Percentiles rank a stretch among this genome's conserved stretches.
Evolutionary conservation across 176 grass and related monocot genomes (phyloP).

Genomic region (Dendrocalamus sinicus): DNA sequence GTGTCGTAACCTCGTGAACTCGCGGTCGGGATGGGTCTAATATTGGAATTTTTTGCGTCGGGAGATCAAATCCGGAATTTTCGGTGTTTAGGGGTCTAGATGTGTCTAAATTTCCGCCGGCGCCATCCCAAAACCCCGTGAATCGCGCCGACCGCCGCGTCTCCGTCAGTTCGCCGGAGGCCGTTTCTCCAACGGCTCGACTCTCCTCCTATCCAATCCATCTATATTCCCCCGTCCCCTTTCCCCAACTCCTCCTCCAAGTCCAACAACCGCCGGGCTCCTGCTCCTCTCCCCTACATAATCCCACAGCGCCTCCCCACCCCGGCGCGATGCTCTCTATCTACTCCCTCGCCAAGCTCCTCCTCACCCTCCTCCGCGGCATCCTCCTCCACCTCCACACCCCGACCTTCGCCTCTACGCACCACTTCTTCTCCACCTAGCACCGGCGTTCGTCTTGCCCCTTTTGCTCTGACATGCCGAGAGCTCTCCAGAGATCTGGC

Average conservation of each 20-base stretch:
- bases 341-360: constrained; percentile 44
- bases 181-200: background rate
- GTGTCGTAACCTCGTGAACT: too few species aligned
- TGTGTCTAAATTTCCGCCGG: too few species aligned
- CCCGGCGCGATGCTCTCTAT: constrained; percentile 50
- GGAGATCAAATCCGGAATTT: too few species aligned
- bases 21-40: too few species aligned
- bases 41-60: too few species aligned
- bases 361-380: constrained; percentile 46
- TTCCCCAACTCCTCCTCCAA: constrained; percentile 46
- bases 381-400: constrained; percentile 40
- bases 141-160: constrained; percentile 40
- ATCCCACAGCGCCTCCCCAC: constrained; percentile 3
- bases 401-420: background rate
- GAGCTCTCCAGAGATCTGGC: constrained; percentile 57
- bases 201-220: background rate
- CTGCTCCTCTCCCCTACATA: constrained; percentile 14
- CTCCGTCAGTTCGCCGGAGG: background rate
- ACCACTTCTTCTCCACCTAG: constrained; percentile 49
- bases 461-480: constrained; percentile 11
- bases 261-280: constrained; percentile 3
- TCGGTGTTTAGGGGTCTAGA: too few species aligned
- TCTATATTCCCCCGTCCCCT: constrained; percentile 5
- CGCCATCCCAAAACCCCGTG: background rate
- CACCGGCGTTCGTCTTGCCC: background rate